These are phyloP conservation scores for Cladophialophora exuberans DNA, from an alignment of 2,329 filamentous ascomycete species.

Conservation along the genomic window DNA sequence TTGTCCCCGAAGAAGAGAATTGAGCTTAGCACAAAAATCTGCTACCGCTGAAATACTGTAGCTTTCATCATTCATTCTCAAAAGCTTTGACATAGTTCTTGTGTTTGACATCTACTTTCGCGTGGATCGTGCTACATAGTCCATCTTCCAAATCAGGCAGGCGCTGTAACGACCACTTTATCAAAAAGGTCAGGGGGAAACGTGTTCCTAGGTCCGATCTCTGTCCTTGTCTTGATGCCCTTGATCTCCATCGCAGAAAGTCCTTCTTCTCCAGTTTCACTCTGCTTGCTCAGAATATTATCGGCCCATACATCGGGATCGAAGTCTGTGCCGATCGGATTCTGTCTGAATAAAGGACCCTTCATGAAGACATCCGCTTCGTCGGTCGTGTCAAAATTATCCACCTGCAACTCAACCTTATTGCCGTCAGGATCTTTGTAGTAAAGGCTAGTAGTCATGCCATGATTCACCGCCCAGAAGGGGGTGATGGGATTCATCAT, in stretches of 20 bases:
- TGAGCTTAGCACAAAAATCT: too few species aligned
- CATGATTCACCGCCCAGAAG: slow-evolving; percentile 53
- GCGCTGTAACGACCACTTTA: too few species aligned
- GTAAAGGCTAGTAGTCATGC: slow-evolving; percentile 52
- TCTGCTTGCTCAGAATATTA: slow-evolving; percentile 6
- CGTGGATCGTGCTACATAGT: too few species aligned
- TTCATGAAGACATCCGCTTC: slow-evolving; percentile 21
- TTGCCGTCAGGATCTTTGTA: slow-evolving; percentile 56
- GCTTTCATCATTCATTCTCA: too few species aligned
- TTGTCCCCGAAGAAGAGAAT: too few species aligned
- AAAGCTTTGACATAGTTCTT: too few species aligned
- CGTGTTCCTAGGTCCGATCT: slow-evolving; percentile 17
- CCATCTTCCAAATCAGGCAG: too few species aligned
- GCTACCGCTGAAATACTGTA: too few species aligned
- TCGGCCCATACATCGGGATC: slow-evolving; percentile 14
- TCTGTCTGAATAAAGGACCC: slow-evolving; percentile 1
- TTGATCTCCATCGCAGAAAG: slow-evolving; percentile 3
- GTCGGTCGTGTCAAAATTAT: slow-evolving; percentile 41
- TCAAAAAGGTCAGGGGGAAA: too few species aligned
- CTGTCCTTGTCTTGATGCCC: slow-evolving; percentile 13
- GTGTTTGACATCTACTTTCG: too few species aligned
- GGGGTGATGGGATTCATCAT: slow-evolving; percentile 35
- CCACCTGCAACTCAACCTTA: slow-evolving; percentile 52
- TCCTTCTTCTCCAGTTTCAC: slow-evolving; percentile 10
- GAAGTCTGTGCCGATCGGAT: slow-evolving; percentile 25